Conservation (phyloP, 2,329 filamentous ascomycete species). For the Colletotrichum sp. region DNA sequence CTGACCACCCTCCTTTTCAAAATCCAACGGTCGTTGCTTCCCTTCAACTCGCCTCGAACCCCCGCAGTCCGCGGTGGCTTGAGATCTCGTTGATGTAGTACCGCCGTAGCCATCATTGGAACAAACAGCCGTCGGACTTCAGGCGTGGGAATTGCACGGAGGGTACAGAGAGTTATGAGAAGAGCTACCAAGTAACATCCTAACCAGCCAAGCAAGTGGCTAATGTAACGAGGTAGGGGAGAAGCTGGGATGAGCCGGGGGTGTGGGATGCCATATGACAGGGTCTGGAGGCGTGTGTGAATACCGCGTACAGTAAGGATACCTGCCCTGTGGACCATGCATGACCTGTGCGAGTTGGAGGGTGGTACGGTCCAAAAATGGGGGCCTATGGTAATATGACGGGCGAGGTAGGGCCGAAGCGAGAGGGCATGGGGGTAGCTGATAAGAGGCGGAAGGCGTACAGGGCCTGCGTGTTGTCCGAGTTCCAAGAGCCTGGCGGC, state of each 20-base stretch:
- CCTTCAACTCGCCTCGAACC: not conserved
- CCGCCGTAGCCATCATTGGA: not conserved
- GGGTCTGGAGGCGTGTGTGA: not conserved
- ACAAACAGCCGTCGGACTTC: not conserved
- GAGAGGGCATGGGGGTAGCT: not conserved
- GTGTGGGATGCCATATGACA: slow-evolving; percentile 1
- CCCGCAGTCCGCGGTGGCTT: not conserved
- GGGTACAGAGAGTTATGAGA: not conserved
- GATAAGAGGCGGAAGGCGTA: slow-evolving; percentile 10
- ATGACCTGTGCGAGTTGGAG: not conserved
- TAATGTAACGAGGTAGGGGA: slow-evolving; percentile 4
- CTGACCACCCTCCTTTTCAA: not conserved
- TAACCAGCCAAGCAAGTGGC: slow-evolving; percentile 12
- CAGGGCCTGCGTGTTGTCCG: not conserved
- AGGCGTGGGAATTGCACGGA: not conserved
- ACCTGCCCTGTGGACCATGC: not conserved
- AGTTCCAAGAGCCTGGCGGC: not conserved
- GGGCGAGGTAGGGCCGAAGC: slow-evolving; percentile 14
- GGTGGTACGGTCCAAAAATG: not conserved
- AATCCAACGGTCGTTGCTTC: not conserved
- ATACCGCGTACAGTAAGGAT: not conserved
- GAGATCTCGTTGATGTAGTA: not conserved
- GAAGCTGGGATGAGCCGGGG: slow-evolving; percentile 10
- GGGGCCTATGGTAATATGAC: not conserved
- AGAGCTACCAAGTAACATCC: not conserved